These are phyloP conservation scores for Eutypella sp. DNA, from an alignment of 2,329 filamentous ascomycete species.

Conservation along the genomic window DNA sequence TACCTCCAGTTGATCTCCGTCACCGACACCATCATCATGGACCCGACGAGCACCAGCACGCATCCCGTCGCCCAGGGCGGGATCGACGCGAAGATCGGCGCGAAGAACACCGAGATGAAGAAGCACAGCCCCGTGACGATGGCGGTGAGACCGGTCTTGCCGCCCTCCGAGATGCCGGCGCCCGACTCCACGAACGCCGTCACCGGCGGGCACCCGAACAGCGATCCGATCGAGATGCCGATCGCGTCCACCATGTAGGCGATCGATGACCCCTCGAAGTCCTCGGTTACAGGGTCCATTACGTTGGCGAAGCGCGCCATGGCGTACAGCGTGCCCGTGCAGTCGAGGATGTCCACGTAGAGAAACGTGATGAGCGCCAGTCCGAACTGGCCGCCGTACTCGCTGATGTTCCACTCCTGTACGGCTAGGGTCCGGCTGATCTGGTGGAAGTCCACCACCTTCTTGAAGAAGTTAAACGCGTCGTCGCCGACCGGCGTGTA, in stretches of 20 bases:
- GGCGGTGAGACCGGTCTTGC: slow-evolving; percentile 77
- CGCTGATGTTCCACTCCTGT: slow-evolving; percentile 67
- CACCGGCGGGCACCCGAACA: slow-evolving; percentile 74
- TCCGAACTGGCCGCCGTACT: slow-evolving; percentile 70
- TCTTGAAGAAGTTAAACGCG: slow-evolving; percentile 80
- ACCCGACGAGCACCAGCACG: slow-evolving; percentile 82
- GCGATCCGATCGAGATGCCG: slow-evolving; percentile 70
- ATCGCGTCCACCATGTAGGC: slow-evolving; percentile 82
- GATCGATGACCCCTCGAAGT: slow-evolving; percentile 80
- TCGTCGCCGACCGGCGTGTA: slow-evolving; percentile 63
- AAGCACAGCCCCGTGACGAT: slow-evolving; percentile 77
- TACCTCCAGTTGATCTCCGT: slow-evolving; percentile 88
- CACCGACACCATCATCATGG: slow-evolving; percentile 75
- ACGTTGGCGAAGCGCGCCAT: slow-evolving; percentile 82
- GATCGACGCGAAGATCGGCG: slow-evolving; percentile 84
- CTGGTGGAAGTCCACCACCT: slow-evolving; percentile 78
- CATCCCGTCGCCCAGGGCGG: slow-evolving; percentile 86
- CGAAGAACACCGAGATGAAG: slow-evolving; percentile 83
- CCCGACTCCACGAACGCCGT: slow-evolving; percentile 88
- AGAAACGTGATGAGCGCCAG: slow-evolving; percentile 83
- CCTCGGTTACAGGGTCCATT: slow-evolving; percentile 76
- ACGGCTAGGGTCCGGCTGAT: slow-evolving; percentile 66
- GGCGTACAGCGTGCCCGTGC: slow-evolving; percentile 80
- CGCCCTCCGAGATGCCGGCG: slow-evolving; percentile 83
- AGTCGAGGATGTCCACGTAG: slow-evolving; percentile 86